A percentile compares a stretch with the other conserved stretches of the same genome.
phyloP scores from a whole-genome alignment of 2,329 filamentous ascomycete genomes.

The Aureobasidium sp. region DNA sequence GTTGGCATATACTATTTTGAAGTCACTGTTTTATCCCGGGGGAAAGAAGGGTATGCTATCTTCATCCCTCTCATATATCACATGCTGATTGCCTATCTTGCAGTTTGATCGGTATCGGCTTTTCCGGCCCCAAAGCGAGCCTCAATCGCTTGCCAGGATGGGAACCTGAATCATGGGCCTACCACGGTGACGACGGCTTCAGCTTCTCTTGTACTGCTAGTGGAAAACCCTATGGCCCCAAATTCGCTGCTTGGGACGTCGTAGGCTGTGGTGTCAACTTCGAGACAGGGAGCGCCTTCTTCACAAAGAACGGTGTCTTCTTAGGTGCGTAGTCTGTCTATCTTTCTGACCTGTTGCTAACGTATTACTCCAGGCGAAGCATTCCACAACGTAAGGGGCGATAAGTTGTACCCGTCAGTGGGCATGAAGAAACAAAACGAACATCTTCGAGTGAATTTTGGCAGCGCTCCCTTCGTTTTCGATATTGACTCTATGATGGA shows the following conservation, averaged over 20 bases:
- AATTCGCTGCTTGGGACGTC: conserved; percentile 50
- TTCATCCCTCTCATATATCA: not conserved
- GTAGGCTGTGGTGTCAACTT: conserved; percentile 60
- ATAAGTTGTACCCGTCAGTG: conserved; percentile 57
- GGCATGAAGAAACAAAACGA: conserved; percentile 57
- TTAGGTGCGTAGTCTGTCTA: conserved; percentile 36
- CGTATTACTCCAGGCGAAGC: conserved; percentile 48
- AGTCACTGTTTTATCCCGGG: conserved; percentile 55
- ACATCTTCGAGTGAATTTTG: conserved; percentile 53
- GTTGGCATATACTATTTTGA: conserved; percentile 96
- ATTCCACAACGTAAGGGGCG: conserved; percentile 54
- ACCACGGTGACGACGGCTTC: conserved; percentile 58
- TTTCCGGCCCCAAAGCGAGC: conserved; percentile 50
- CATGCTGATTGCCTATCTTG: conserved; percentile 12
- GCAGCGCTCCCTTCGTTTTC: conserved; percentile 70
- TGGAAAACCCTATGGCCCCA: conserved; percentile 51
- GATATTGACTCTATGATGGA: conserved; percentile 83
- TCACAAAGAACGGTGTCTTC: conserved; percentile 55
- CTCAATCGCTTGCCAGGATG: conserved; percentile 56
- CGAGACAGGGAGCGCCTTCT: conserved; percentile 52
- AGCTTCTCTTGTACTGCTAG: conserved; percentile 52
- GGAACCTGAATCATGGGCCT: conserved; percentile 58
- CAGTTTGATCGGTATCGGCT: conserved; percentile 49
- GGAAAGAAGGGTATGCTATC: conserved; percentile 54
- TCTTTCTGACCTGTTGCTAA: not conserved